Evolutionary conservation across 129 eudicot species (phyloP).

Genomic region (Artemisia argyi): DNA sequence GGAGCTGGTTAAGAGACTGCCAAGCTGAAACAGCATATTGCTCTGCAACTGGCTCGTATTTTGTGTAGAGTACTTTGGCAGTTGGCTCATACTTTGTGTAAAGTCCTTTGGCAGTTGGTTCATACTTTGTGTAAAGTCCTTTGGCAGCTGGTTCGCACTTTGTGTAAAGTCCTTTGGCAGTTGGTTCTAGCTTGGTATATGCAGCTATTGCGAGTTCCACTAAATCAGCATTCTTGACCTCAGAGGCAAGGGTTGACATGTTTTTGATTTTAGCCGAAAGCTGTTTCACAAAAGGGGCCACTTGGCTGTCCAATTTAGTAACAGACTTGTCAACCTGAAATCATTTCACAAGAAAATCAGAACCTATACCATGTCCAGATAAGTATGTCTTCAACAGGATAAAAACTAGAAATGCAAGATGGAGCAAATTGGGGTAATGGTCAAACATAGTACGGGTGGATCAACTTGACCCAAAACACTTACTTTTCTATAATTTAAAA

Average conservation of each 20-base stretch:
- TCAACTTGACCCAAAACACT: no score
- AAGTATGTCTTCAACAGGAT: no score
- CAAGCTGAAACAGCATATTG: no score
- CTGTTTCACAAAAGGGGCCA: slow-evolving; percentile 58
- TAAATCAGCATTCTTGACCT: neutral
- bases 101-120: no score
- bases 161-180: no score
- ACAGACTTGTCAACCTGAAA: slow-evolving; percentile 69
- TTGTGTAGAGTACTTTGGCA: slow-evolving; percentile 44
- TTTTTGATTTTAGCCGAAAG: slow-evolving; percentile 32
- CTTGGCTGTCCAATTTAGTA: slow-evolving; percentile 46
- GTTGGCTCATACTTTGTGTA: slow-evolving; percentile 64
- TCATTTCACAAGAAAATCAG: neutral
- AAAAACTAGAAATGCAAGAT: no score
- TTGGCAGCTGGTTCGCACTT: no score
- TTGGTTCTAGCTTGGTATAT: slow-evolving; percentile 1
- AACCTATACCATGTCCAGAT: neutral
- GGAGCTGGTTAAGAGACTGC: no score
- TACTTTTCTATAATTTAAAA: no score
- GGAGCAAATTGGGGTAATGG: no score
- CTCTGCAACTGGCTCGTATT: slow-evolving; percentile 21
- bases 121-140: no score
- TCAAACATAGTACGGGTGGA: no score
- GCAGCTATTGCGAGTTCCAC: neutral
- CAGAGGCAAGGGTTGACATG: slow-evolving; percentile 30